phyloP scores from a whole-genome alignment of 2,329 filamentous ascomycete species.

The Alternaria metachromatica region DNA sequence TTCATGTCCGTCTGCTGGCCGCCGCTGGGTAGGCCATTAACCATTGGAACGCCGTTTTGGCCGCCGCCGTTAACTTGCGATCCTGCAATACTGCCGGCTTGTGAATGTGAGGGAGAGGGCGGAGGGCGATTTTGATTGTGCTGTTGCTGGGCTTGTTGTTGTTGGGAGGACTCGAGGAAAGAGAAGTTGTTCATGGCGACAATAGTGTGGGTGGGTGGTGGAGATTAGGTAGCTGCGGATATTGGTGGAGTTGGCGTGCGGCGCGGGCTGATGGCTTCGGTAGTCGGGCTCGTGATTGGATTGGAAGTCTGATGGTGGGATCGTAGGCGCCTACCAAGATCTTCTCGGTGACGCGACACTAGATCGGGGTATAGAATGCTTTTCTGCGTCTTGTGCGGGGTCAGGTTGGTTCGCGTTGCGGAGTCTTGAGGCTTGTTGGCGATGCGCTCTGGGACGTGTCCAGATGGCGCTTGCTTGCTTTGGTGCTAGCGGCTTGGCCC shows the following conservation, averaged over 20 bases:
- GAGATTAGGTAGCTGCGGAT: slow-evolving; percentile 10
- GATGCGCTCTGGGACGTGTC: not conserved
- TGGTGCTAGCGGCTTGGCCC: slow-evolving; percentile 9
- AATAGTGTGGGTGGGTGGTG: slow-evolving; percentile 12
- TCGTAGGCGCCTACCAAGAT: not conserved
- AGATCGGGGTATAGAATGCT: not conserved
- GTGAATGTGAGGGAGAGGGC: slow-evolving; percentile 42
- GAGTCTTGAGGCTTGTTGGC: not conserved
- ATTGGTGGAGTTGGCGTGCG: slow-evolving; percentile 16
- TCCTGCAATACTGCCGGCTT: slow-evolving; percentile 19
- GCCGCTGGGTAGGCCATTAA: slow-evolving; percentile 48
- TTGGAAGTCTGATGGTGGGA: slow-evolving; percentile 5
- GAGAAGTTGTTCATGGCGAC: slow-evolving; percentile 48
- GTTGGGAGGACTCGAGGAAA: slow-evolving; percentile 37
- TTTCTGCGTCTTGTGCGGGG: slow-evolving; percentile 7
- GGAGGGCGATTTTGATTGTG: slow-evolving; percentile 38
- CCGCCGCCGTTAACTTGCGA: slow-evolving; percentile 42
- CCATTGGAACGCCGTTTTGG: slow-evolving; percentile 47
- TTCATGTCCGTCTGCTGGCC: slow-evolving; percentile 54
- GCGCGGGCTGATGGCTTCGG: slow-evolving; percentile 10
- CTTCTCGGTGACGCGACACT: slow-evolving; percentile 1
- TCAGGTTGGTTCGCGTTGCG: slow-evolving; percentile 2
- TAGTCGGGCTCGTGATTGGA: slow-evolving; percentile 9
- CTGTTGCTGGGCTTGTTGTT: slow-evolving; percentile 16
- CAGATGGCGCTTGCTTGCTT: not conserved